Conservation (phyloP, 495 filamentous ascomycete genomes). For the Neurospora africana region DNA sequence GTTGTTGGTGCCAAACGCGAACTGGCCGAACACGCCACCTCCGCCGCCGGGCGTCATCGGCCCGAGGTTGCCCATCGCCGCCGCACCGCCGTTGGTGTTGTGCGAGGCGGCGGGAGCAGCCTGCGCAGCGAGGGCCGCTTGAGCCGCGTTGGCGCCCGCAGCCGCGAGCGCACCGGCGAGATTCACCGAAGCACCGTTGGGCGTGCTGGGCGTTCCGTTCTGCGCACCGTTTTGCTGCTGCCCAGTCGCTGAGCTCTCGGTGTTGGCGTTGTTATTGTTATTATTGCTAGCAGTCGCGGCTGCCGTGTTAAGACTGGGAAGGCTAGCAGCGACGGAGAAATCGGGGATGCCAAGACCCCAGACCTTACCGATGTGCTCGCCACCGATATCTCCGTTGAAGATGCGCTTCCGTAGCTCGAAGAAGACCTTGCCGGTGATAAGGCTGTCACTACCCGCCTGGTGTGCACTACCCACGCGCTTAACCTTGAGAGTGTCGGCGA, state of each 20-base stretch:
- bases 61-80: conserved; percentile 34
- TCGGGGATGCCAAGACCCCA: conserved; percentile 62
- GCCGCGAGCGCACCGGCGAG: conserved; percentile 50
- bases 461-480: conserved; percentile 78
- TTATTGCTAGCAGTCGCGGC: conserved; percentile 1
- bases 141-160: conserved; percentile 13
- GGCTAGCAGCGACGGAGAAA: conserved; percentile 40
- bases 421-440: conserved; percentile 88
- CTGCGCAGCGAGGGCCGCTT: not conserved
- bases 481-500: conserved; percentile 84
- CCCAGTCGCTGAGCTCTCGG: conserved; percentile 10
- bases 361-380: conserved; percentile 71
- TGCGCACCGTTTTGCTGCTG: conserved; percentile 33
- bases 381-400: conserved; percentile 68
- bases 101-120: conserved; percentile 23
- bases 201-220: conserved; percentile 60
- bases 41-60: conserved; percentile 60
- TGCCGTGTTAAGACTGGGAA: conserved; percentile 24
- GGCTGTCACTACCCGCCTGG: conserved; percentile 82
- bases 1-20: conserved; percentile 32
- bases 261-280: not conserved
- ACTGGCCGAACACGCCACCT: conserved; percentile 52
- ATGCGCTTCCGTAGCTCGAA: conserved; percentile 78
- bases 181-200: conserved; percentile 45
- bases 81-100: conserved; percentile 29